Evolutionary conservation across 2,329 filamentous ascomycete genomes (phyloP), one percentile per base, ranked within the genome.

Genomic region (Fusarium sp.): DNA sequence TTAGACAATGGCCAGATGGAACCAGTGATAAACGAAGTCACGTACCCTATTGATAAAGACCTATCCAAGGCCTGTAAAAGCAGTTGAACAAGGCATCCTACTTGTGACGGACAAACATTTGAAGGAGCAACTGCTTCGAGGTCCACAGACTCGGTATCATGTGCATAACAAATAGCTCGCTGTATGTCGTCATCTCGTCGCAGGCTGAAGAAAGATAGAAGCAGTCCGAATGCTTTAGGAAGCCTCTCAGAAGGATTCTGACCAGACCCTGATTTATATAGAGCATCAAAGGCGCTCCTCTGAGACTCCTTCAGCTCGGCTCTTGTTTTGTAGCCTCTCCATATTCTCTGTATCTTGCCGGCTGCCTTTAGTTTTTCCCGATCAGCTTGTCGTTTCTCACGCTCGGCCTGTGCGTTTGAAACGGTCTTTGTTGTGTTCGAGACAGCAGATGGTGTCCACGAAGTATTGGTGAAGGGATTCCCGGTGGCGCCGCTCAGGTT

Each of bases 401-500:
- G 91, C 77, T 98, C 95, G 76, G 95, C 94, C 79, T 98, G 94
- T 35, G 96, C 96, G 77, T 94, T 91, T 50, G 92, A 93, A 35
- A 98, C 89, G 3, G 95, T 92, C 78, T 92, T 92, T 77, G 94
- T 93, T 10, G 93, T 88, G 24, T 91, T 92, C 3, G 90, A 87
- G 22, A 88, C 87, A 13, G 86, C 86, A 18, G 87, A 84, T 9
- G 89, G 85, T 22, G 85, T 84, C 87, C 90, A 90, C 47, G 87
- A 85, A 38, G 87, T 87, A 75, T 89, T 89, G 69, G 89, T 91
- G 82, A 96, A 97, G 8, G 95, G 94, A 79, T 98, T 97, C 57
- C 87, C 86, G 74, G 90, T 90, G 77, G 95, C 92, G 72, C 95
- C 96, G 75, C 94, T 96, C 70, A 99, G 91, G 83, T 98, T 98